Base-by-base conservation (phyloP, 768 basidiomycete species). In the Phanerochaete sordida region DNA sequence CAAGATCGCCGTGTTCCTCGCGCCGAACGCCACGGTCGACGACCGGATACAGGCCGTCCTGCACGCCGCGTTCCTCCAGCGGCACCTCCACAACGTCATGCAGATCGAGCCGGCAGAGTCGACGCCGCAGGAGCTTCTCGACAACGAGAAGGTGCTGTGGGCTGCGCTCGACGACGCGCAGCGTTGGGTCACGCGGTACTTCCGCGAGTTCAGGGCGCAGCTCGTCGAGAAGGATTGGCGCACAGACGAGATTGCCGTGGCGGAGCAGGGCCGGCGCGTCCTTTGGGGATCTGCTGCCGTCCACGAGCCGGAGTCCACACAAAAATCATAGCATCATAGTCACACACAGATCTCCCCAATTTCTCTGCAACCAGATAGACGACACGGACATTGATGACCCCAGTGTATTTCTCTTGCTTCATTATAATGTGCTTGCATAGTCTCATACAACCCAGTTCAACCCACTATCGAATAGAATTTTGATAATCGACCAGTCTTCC, bases 221-320 rank as follows among this genome's bases (percentile, higher is more conserved):
- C 57, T 70, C 6, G 63, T 61, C 5, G 57, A 64, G 26, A 62
- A 59, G 21, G 66, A 62, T 9, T 70, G 69, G 69, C 59, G 64
- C 30, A 69, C 65, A 27, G 66, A 70, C 57, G 69, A 70, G 52
- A 61, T 70, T 27, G 63, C 63, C 27, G 69, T 67, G 45, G 66
- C 69, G 2, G 69, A 70, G 46, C 66, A 59, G 46, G 69, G 69
- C 3, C 62, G 67, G 19, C 48, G 69, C 24, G 65, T 70, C 43
- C 58, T 60, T 27, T 69, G 68, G 68, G 60, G 64, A 15, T 57
- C 57, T 24, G 58, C 60, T 13, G 39, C 60, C 7, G 19, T 43
- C 4, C 39, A 43, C 4, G 19, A 43, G 19, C 39, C 8, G 4
- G 19, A 43, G 39, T 16, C 13, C 5, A 26, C 24, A 26, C 13